These are phyloP conservation scores for Trichoderma simmonsii DNA, from an alignment of 2,329 filamentous ascomycete species.

Conservation along the genomic window DNA sequence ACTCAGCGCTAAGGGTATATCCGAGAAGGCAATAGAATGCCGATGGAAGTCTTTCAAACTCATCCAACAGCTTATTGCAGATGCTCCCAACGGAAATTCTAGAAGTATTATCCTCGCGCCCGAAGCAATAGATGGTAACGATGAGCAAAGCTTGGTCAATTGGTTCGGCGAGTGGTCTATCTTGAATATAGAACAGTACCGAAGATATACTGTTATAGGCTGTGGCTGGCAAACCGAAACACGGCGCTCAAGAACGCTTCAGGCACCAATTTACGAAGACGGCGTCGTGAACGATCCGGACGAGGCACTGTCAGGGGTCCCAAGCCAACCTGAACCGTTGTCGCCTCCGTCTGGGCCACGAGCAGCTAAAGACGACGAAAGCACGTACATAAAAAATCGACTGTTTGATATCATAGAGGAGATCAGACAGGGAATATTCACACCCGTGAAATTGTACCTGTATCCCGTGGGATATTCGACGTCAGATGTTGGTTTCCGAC, in stretches of 20 bases:
- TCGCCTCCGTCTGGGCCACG: neutral
- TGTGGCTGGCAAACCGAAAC: slow-evolving; percentile 31
- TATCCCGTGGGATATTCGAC: slow-evolving; percentile 42
- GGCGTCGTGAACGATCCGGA: slow-evolving; percentile 40
- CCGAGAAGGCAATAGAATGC: slow-evolving; percentile 21
- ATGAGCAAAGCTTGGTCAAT: slow-evolving; percentile 61
- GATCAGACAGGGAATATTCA: slow-evolving; percentile 9
- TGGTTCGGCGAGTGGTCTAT: slow-evolving; percentile 61
- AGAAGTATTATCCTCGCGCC: slow-evolving; percentile 45
- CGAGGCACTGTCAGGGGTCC: slow-evolving; percentile 15
- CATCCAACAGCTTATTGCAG: slow-evolving; percentile 22
- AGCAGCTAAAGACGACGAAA: neutral
- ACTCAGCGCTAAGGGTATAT: neutral
- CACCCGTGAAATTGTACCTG: slow-evolving; percentile 33
- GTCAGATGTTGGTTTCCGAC: slow-evolving; percentile 26
- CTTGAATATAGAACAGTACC: slow-evolving; percentile 46
- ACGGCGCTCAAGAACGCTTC: slow-evolving; percentile 27
- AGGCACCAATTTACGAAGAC: slow-evolving; percentile 31
- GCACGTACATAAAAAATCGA: neutral
- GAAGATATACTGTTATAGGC: slow-evolving; percentile 55
- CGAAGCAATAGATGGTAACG: slow-evolving; percentile 50
- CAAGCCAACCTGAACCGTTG: neutral
- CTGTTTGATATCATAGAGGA: neutral
- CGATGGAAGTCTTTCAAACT: slow-evolving; percentile 26
- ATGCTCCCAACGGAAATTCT: slow-evolving; percentile 18